Base-by-base conservation (phyloP, 495 filamentous ascomycete genomes). In the Talaromyces wortmannii region DNA sequence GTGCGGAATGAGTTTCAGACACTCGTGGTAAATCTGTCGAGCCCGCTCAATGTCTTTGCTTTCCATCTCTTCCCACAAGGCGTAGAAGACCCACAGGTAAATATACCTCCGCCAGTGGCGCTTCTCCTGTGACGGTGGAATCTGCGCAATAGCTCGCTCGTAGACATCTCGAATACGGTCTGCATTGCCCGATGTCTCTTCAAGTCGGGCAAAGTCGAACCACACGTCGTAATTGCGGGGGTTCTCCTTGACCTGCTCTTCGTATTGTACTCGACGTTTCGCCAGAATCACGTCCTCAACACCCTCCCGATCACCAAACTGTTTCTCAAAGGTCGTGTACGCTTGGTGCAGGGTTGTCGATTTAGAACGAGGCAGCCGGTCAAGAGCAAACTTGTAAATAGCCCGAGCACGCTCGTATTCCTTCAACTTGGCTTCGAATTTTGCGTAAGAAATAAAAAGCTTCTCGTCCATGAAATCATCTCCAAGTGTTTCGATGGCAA, bases 61-160 rank as follows among this genome's bases (percentile, higher is more conserved):
- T 53, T 91, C 86, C 77, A 86, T 83, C 63, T 97, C 94, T 67
- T 97, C 92, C 83, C 86, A 97, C 15, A 96, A 70, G 1, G 95
- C 94, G 70, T 98, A 98, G 74, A 97, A 96, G 46, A 97, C 83
- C 88, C 92, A 98, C 4, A 98, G 81, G 68, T 96, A 98, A 57
- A 98, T 95, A 66, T 98, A 98, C 23, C 94, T 77, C 55, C 94
- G 80, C 94, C 94, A 98, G 69, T 97, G 92, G 40, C 94, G 83
- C 75, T 98, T 98, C 71, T 97, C 94, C 60, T 95, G 89, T 4
- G 90, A 95, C 8, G 94, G 94, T 13, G 94, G 94, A 8, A 97
- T 84, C 61, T 98, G 94, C 30, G 94, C 92, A 63, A 98, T 96
- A 1, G 95, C 94, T 53, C 90, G 83, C 73, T 98, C 95, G 70